Percentiles rank a stretch among this genome's conserved stretches.
phyloP scores from a whole-genome alignment of 306 rosid genomes.

The Trifolium subterraneum region DNA sequence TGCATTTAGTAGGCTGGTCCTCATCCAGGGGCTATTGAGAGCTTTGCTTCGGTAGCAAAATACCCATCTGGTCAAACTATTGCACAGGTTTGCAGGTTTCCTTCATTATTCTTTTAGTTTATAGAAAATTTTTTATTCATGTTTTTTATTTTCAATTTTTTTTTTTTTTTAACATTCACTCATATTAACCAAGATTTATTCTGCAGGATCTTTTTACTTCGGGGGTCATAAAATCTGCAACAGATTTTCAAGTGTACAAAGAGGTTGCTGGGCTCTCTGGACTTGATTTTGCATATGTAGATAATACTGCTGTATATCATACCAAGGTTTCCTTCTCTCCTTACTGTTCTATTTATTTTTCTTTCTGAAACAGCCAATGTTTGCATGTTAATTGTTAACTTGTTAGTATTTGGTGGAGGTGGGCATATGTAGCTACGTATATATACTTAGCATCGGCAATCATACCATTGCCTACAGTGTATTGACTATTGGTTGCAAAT shows the following conservation, averaged over 20 bases:
- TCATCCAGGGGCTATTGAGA: conserved; percentile 91
- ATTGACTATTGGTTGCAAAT: background rate
- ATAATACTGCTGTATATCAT: conserved; percentile 90
- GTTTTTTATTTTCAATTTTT: conserved; percentile 24
- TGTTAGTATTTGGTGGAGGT: no score
- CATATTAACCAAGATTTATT: conserved; percentile 37
- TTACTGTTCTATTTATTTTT: conserved; percentile 20
- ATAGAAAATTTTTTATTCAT: conserved; percentile 10
- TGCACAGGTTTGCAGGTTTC: conserved; percentile 67
- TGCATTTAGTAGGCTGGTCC: conserved; percentile 82
- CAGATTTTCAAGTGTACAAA: conserved; percentile 91
- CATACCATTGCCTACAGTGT: conserved; percentile 1
- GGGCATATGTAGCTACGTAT: background rate
- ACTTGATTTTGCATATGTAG: conserved; percentile 87
- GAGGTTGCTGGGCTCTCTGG: conserved; percentile 95
- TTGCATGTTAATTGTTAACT: no score
- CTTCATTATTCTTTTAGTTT: conserved; percentile 16
- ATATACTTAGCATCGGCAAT: conserved; percentile 17
- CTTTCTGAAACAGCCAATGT: background rate
- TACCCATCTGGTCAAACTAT: conserved; percentile 82
- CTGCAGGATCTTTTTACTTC: conserved; percentile 87
- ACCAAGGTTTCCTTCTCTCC: conserved; percentile 75
- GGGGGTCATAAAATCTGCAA: conserved; percentile 90
- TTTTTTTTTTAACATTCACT: conserved; percentile 9
- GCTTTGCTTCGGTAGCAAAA: conserved; percentile 79